Base-by-base conservation (phyloP, 495 filamentous ascomycete genomes). In the Pyronema domesticum region DNA sequence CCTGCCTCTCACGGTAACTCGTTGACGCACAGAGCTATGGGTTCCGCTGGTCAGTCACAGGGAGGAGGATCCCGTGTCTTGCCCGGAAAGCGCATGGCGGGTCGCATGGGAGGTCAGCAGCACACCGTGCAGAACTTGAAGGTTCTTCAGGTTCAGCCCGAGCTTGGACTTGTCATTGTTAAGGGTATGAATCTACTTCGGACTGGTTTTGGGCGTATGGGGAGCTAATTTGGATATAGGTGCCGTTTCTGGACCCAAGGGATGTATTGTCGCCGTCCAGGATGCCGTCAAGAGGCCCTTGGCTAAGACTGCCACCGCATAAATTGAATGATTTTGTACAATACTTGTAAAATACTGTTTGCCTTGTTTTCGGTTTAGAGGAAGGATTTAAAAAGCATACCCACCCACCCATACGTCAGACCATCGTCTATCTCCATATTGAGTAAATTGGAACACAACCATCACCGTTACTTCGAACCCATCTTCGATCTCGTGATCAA, bases 21-120 rank as follows among this genome's bases (percentile, higher is more conserved):
- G 61, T 76, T 85, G 69, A 86, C 82, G 47, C 91, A 98, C 73
- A 76, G 91, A 63, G 80, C 83, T 2, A 82, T 95, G 73, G 91
- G 91, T 73, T 88, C 85, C 4, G 72, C 78, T 10, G 91, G 91
- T 58, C 85, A 80, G 37, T 80, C 80, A 61, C 91, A 98, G 68
- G 91, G 91, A 58, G 80, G 84, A 67, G 91, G 91, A 67, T 91
- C 85, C 43, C 74, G 91, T 61, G 91, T 98, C 42, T 77, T 82
- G 55, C 91, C 91, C 0, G 91, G 91, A 49, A 98, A 98, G 80
- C 86, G 85, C 69, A 98, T 98, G 91, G 79, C 91, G 17, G 91
- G 91, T 54, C 77, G 85, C 44, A 95, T 98, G 91, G 91, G 91
- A 19, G 80, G 80, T 54, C 73, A 89, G 67, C 77, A 78, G 58